phyloP scores from a whole-genome alignment of 371 early-diverging fungal species.

The Mucor plumbeus region DNA sequence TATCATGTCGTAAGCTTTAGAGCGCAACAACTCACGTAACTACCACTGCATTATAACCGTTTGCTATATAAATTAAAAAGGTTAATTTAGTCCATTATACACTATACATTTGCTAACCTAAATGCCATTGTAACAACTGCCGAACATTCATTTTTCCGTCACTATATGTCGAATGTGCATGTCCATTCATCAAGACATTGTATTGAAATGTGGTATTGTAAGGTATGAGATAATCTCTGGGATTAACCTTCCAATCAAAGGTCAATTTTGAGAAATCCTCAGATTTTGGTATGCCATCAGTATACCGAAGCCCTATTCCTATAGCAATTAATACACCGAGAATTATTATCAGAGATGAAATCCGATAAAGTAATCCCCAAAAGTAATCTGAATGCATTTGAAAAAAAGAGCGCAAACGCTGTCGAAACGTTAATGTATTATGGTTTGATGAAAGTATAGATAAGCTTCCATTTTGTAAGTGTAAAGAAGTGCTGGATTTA shows the following conservation, averaged over 20 bases:
- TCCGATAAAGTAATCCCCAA: constrained; percentile 31
- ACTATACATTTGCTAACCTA: constrained; percentile 45
- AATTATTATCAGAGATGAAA: constrained; percentile 31
- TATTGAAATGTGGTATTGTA: constrained; percentile 62
- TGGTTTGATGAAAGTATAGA: background rate
- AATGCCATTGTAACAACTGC: constrained; percentile 69
- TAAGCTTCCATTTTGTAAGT: background rate
- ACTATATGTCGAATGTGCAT: constrained; percentile 71
- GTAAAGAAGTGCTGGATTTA: background rate
- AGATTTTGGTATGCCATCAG: constrained; percentile 37
- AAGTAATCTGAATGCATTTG: constrained; percentile 23
- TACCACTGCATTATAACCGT: constrained; percentile 78
- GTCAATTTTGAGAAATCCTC: constrained; percentile 41
- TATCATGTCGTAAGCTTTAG: background rate
- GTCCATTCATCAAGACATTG: constrained; percentile 74
- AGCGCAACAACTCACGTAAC: constrained; percentile 47
- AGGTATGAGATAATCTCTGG: constrained; percentile 61
- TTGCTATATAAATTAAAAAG: constrained; percentile 43
- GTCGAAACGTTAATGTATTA: background rate
- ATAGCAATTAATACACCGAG: constrained; percentile 43
- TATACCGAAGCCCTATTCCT: constrained; percentile 48
- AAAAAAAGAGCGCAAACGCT: background rate
- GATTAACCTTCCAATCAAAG: constrained; percentile 68
- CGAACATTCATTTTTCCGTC: constrained; percentile 72
- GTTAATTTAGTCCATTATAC: background rate